Evolutionary conservation across 164 flowering plant genomes (phyloP).

Genomic region (Liriodendron chinense): DNA sequence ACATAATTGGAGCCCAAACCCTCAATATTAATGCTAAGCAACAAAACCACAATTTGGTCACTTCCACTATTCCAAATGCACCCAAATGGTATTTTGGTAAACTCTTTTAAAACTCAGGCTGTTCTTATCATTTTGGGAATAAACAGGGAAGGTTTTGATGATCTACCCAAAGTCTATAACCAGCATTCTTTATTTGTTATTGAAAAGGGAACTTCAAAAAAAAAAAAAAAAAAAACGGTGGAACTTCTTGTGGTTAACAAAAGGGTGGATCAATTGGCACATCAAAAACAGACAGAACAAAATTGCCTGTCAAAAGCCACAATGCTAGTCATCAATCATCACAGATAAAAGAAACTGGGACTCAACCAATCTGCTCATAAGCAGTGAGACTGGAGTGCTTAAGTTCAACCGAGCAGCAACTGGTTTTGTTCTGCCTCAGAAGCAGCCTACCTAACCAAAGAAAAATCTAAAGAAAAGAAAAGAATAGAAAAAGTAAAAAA

Average conservation of each 20-base stretch:
- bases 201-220: not conserved
- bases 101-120: not conserved
- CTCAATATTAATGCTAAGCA: not conserved
- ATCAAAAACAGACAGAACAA: slow-evolving; percentile 10
- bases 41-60: no score
- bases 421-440: slow-evolving; percentile 26
- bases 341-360: slow-evolving; percentile 11
- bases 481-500: slow-evolving; percentile 5
- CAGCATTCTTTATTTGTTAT: not conserved
- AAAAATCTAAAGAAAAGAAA: slow-evolving; percentile 1
- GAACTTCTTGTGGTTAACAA: not conserved
- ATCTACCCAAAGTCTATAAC: not conserved
- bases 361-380: slow-evolving; percentile 22
- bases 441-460: slow-evolving; percentile 30
- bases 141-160: not conserved
- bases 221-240: not conserved
- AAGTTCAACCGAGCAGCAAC: slow-evolving; percentile 36
- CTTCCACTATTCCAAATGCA: not conserved
- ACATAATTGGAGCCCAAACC: not conserved
- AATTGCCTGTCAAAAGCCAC: slow-evolving; percentile 35
- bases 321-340: slow-evolving; percentile 8
- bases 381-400: slow-evolving; percentile 10
- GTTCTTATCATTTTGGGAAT: not conserved
- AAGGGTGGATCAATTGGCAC: not conserved
- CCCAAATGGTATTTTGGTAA: not conserved